Evolutionary conservation across 257 asterid genomes (phyloP).

Genomic region (Nicotiana sylvestris): DNA sequence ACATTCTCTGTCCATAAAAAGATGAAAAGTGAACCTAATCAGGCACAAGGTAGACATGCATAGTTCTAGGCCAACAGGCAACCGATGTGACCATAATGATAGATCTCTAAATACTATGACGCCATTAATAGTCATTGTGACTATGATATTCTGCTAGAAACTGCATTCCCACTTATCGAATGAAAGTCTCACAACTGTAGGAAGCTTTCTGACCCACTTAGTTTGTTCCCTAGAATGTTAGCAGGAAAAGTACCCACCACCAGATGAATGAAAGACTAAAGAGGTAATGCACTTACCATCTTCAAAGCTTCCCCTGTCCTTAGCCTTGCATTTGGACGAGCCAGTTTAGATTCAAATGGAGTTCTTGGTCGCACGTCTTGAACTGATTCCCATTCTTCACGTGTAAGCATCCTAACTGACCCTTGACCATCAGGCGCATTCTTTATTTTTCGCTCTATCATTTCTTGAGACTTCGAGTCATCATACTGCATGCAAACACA

Average conservation of each 20-base stretch:
- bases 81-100: not conserved
- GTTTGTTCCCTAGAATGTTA: not conserved
- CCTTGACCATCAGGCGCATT: slow-evolving; percentile 93
- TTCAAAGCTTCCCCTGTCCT: slow-evolving; percentile 30
- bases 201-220: not conserved
- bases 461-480: slow-evolving; percentile 69
- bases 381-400: slow-evolving; percentile 85
- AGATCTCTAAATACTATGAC: not conserved
- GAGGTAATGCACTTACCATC: slow-evolving; percentile 22
- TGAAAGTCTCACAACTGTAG: not conserved
- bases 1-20: not conserved
- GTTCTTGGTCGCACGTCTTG: slow-evolving; percentile 77
- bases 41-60: not conserved
- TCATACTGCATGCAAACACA: slow-evolving; percentile 54
- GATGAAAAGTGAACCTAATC: not conserved
- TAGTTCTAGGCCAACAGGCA: not conserved
- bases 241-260: not conserved
- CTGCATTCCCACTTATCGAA: not conserved
- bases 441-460: slow-evolving; percentile 62
- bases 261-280: not conserved
- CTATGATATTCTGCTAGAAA: not conserved
- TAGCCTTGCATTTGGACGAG: slow-evolving; percentile 60
- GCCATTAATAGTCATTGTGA: not conserved
- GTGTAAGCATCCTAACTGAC: slow-evolving; percentile 79
- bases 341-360: slow-evolving; percentile 77